phyloP scores from a whole-genome alignment of 2,329 filamentous ascomycete species.

The Cordyceps cateniannulata region DNA sequence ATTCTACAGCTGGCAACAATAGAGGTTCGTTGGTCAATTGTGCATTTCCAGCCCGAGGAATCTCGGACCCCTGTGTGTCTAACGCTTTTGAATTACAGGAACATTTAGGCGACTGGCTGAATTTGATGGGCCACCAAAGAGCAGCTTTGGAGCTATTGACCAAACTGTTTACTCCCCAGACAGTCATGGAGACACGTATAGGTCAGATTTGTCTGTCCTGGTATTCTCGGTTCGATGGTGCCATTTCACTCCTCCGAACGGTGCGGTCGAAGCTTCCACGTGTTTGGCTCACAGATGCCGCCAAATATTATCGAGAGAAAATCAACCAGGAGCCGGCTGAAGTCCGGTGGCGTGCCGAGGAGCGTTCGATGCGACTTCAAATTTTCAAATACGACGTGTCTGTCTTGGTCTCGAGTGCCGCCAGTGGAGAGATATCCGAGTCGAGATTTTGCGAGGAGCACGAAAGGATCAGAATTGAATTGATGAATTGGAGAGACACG shows the following conservation, averaged over 20 bases:
- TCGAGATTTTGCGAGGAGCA: constrained; percentile 62
- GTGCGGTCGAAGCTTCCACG: constrained; percentile 66
- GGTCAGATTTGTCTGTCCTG: constrained; percentile 73
- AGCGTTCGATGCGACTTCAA: constrained; percentile 58
- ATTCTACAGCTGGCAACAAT: constrained; percentile 90
- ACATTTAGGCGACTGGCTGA: constrained; percentile 92
- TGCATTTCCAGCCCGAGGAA: background rate
- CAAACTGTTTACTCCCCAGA: constrained; percentile 70
- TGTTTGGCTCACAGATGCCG: constrained; percentile 68
- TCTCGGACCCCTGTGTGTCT: background rate
- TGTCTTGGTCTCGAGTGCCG: constrained; percentile 64
- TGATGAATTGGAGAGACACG: constrained; percentile 44
- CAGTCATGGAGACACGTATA: constrained; percentile 62
- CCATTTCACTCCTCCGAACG: constrained; percentile 75
- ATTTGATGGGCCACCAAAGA: constrained; percentile 84
- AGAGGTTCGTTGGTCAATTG: constrained; percentile 55
- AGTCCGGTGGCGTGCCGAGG: constrained; percentile 60
- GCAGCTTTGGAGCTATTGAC: constrained; percentile 78
- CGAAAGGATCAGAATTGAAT: constrained; percentile 39
- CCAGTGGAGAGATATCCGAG: constrained; percentile 55
- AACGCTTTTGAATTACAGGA: constrained; percentile 51
- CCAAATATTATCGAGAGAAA: constrained; percentile 57
- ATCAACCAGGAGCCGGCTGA: constrained; percentile 53
- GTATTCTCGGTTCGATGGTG: constrained; percentile 85
- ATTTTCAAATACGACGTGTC: constrained; percentile 76